Base-by-base conservation (phyloP, 208 protist species). In the Trypanosoma theileri region DNA sequence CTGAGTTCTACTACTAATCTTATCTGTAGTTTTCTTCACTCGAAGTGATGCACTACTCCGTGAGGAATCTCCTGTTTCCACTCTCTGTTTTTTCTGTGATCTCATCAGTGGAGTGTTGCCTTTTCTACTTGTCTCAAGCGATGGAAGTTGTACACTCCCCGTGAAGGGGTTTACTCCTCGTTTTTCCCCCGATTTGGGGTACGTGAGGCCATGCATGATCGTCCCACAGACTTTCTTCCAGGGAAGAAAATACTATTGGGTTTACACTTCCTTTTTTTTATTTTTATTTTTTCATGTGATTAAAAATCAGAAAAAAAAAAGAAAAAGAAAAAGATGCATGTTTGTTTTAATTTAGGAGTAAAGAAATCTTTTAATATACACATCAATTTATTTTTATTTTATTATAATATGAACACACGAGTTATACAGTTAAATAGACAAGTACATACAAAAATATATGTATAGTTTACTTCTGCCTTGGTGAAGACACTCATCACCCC, bases 191-290 rank as follows among this genome's bases (percentile, higher is more conserved):
- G 24, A 1, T 19, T 21, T 35, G 22, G 59, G 59, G 31, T 55
- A 68, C 51, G 62, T 68, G 40, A 57, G 51, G 26, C 51, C 51
- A 51, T 59, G 51, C 59, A 57, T 57, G 22, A 55, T 65, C 59
- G 28, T 6, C 28, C 28, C 28, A 35, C 28, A 35, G 6, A 35
- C 28, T 42, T 41, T 14, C 4, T 22, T 42, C 14, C 17, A 14
- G 40, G 40, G 3, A 35, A 57, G 22, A 44, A 63, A 14, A 50
- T 19, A 10, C 28, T 53, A 35, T 22, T 35, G 21, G n/a, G 17
- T 10, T 22, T 13, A 24, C 19, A 17, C 19, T 42, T 28, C 19
- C 58, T 16, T 7, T 12, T 35, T 41, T 11, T 26, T n/a, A n/a
- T 45, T 22, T 22, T 8, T 35, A 8, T 35, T 35, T 35, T 35